A percentile compares a stretch with the other conserved stretches of the same genome.
These are phyloP conservation scores for Fusarium solani-melongenae DNA, from an alignment of 2,329 filamentous ascomycete species.

Conservation along the genomic window DNA sequence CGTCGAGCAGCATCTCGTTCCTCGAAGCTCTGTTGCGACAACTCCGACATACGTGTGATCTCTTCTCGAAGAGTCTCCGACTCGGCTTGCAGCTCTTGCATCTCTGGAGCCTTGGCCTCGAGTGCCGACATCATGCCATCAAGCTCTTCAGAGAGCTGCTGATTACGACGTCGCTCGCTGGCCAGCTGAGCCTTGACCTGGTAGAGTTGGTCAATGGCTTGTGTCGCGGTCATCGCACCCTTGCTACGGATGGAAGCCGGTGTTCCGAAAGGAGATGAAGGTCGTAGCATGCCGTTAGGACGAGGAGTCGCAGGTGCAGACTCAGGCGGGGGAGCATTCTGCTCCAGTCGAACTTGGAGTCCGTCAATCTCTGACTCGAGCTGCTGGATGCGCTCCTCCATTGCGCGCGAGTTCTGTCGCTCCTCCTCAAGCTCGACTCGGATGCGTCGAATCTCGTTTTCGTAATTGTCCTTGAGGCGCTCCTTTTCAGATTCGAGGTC, in stretches of 20 bases:
- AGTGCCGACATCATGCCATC: conserved; percentile 88
- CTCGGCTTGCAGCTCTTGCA: conserved; percentile 86
- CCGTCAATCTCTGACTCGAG: conserved; percentile 66
- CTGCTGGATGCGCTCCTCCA: conserved; percentile 61
- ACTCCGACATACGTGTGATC: conserved; percentile 84
- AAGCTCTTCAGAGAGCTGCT: conserved; percentile 79
- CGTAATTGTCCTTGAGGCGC: conserved; percentile 71
- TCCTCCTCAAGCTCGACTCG: conserved; percentile 68
- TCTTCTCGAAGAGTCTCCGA: conserved; percentile 83
- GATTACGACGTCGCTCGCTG: conserved; percentile 77
- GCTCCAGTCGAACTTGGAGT: conserved; percentile 61
- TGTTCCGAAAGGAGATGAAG: conserved; percentile 71
- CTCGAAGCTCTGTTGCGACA: conserved; percentile 83
- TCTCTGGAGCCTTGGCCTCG: conserved; percentile 87
- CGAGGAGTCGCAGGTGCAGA: conserved; percentile 71
- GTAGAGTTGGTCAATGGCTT: conserved; percentile 73
- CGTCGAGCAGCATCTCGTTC: conserved; percentile 84
- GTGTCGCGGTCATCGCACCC: conserved; percentile 67
- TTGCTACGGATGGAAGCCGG: conserved; percentile 68
- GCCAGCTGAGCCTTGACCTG: conserved; percentile 78
- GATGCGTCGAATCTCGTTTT: conserved; percentile 67
- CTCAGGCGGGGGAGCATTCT: conserved; percentile 51
- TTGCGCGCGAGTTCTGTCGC: conserved; percentile 57
- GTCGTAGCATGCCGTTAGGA: conserved; percentile 65
- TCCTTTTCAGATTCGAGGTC: conserved; percentile 75